phyloP scores from a whole-genome alignment of 2,329 filamentous ascomycete genomes.

The Tolypocladium tundrense region DNA sequence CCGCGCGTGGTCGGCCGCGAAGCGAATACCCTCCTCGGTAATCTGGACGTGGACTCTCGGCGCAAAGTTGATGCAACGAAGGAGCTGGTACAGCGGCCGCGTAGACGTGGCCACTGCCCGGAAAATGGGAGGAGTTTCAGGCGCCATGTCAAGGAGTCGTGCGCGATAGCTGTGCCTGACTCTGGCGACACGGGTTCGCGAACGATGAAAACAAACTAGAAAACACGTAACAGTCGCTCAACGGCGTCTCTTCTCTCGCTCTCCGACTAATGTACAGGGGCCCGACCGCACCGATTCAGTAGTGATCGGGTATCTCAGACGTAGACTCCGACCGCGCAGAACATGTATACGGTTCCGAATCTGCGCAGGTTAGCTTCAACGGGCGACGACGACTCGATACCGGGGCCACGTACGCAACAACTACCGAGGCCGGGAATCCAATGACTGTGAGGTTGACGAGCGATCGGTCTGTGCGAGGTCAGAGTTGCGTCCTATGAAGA shows the following conservation, averaged over 20 bases:
- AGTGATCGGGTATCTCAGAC: slow-evolving; percentile 55
- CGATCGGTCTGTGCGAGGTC: slow-evolving; percentile 59
- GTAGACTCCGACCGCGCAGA: slow-evolving; percentile 97
- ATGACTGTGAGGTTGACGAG: slow-evolving; percentile 65
- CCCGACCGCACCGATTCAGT: slow-evolving; percentile 13
- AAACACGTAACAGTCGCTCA: slow-evolving; percentile 15
- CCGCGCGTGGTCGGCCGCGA: slow-evolving; percentile 78
- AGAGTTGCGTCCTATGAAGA: neutral
- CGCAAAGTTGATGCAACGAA: slow-evolving; percentile 49
- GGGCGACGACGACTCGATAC: slow-evolving; percentile 1
- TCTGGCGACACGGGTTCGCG: neutral
- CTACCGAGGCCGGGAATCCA: slow-evolving; percentile 77
- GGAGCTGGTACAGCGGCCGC: slow-evolving; percentile 58
- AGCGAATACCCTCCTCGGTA: slow-evolving; percentile 72
- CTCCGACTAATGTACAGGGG: slow-evolving; percentile 27
- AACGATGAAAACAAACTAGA: slow-evolving; percentile 7
- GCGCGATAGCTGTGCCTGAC: neutral
- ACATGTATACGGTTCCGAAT: slow-evolving; percentile 94
- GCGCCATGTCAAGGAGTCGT: slow-evolving; percentile 14
- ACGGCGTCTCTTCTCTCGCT: slow-evolving; percentile 19
- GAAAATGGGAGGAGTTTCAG: slow-evolving; percentile 45
- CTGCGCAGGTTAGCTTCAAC: slow-evolving; percentile 34
- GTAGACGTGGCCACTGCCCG: slow-evolving; percentile 70
- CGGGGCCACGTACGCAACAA: slow-evolving; percentile 64
- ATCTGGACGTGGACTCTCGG: slow-evolving; percentile 59